Conservation (phyloP, 495 filamentous ascomycete genomes). For the Trichoderma virens region DNA sequence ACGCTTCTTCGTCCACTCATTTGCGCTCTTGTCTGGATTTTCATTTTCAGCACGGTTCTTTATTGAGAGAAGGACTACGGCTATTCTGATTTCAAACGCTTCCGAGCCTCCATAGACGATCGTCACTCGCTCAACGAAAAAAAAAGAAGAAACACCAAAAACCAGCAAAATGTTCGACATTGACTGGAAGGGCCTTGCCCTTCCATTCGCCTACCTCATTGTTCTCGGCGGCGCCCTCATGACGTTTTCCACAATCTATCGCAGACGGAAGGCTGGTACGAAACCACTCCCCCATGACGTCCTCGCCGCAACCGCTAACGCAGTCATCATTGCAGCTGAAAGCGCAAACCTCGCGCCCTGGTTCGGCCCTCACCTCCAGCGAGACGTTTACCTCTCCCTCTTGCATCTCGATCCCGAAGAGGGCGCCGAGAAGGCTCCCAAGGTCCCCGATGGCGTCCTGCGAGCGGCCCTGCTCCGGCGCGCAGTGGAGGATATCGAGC, state of each 20-base stretch:
- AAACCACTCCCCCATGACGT: conserved; percentile 13
- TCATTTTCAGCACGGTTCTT: neutral
- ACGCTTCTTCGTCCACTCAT: neutral
- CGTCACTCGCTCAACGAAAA: neutral
- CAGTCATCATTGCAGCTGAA: conserved; percentile 42
- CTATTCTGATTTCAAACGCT: neutral
- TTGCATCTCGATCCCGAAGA: conserved; percentile 72
- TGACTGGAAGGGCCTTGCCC: conserved; percentile 70
- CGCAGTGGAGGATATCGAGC: conserved; percentile 83
- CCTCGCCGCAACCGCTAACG: conserved; percentile 11
- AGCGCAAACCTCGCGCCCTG: conserved; percentile 79
- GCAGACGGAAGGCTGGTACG: conserved; percentile 84
- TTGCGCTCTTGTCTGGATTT: neutral
- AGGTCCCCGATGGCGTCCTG: conserved; percentile 76
- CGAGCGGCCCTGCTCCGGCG: conserved; percentile 86
- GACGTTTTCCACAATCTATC: conserved; percentile 87
- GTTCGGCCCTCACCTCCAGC: conserved; percentile 83
- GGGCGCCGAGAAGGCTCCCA: conserved; percentile 59
- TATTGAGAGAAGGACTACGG: neutral
- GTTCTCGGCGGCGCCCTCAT: conserved; percentile 80
- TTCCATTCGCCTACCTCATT: conserved; percentile 80
- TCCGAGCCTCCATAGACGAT: neutral
- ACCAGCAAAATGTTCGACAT: conserved; percentile 45
- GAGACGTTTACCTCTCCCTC: conserved; percentile 89
- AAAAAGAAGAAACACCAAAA: neutral